phyloP scores from a whole-genome alignment of 352 stramenopile species.

The Pythium aquatile region DNA sequence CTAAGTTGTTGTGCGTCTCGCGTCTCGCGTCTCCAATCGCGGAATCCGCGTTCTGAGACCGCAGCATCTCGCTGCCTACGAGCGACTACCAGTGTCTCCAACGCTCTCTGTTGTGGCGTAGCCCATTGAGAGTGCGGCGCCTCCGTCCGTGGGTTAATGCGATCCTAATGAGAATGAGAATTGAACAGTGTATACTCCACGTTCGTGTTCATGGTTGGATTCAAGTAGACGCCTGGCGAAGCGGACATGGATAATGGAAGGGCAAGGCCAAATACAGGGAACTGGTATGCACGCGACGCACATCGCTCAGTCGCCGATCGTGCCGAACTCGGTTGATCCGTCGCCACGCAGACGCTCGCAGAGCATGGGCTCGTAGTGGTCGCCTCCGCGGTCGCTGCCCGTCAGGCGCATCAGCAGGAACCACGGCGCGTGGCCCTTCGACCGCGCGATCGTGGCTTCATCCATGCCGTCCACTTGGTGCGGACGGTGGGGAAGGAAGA shows the following conservation, averaged over 20 bases:
- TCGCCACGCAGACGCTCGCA: slow-evolving; percentile 80
- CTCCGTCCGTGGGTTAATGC: not conserved
- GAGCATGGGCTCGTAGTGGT: slow-evolving; percentile 89
- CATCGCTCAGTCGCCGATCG: slow-evolving; percentile 66
- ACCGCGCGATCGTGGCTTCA: slow-evolving; percentile 43
- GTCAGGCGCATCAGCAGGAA: slow-evolving; percentile 88
- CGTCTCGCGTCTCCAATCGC: not conserved
- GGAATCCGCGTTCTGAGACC: not conserved
- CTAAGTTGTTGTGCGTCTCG: slow-evolving; percentile 38
- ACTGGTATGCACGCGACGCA: not conserved
- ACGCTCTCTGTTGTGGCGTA: not conserved
- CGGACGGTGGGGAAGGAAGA: slow-evolving; percentile 82
- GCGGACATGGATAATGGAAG: slow-evolving; percentile 6
- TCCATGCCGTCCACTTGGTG: slow-evolving; percentile 41
- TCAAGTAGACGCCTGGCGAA: not conserved
- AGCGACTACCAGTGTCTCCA: not conserved
- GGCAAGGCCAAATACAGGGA: slow-evolving; percentile 9
- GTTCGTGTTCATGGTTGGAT: not conserved
- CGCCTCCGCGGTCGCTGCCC: slow-evolving; percentile 75
- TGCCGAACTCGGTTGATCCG: slow-evolving; percentile 79
- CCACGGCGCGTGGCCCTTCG: slow-evolving; percentile 81
- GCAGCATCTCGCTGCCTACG: not conserved
- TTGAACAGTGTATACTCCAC: slow-evolving; percentile 7
- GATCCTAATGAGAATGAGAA: slow-evolving; percentile 20
- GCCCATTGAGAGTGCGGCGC: not conserved